phyloP scores from a whole-genome alignment of 2,329 filamentous ascomycete species.

The Trichocomaceae sp. region DNA sequence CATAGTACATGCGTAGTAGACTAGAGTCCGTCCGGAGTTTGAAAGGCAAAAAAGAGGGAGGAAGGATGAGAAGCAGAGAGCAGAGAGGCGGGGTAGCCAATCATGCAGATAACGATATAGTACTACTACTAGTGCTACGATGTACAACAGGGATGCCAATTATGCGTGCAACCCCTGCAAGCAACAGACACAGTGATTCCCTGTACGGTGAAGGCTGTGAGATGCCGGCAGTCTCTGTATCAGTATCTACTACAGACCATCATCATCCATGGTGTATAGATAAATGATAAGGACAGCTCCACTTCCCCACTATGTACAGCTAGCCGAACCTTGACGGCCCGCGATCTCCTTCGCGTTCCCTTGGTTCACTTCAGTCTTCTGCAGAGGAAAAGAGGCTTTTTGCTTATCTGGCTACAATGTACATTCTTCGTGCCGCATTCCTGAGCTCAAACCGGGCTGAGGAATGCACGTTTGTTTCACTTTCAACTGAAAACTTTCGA shows the following conservation, averaged over 20 bases:
- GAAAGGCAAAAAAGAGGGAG: neutral
- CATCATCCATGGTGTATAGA: neutral
- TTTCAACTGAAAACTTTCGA: no score
- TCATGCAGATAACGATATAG: neutral
- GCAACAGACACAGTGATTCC: neutral
- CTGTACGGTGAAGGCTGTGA: no score
- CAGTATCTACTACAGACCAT: no score
- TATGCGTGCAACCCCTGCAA: slow-evolving; percentile 4
- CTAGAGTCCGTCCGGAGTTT: neutral
- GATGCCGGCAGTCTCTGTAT: no score
- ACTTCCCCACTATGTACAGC: slow-evolving; percentile 20
- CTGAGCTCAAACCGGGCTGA: neutral
- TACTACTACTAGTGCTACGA: neutral
- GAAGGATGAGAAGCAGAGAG: neutral
- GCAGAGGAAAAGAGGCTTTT: neutral
- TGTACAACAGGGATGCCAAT: slow-evolving; percentile 3
- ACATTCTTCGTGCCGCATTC: neutral
- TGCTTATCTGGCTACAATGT: neutral
- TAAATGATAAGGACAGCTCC: neutral
- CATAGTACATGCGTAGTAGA: no score
- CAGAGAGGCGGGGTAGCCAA: neutral
- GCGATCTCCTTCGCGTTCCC: neutral
- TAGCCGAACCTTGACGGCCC: slow-evolving; percentile 13
- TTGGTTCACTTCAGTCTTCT: neutral
- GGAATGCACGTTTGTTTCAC: slow-evolving; percentile 11